Conservation (phyloP, 768 basidiomycete species). For the Suillus clintonianus region DNA sequence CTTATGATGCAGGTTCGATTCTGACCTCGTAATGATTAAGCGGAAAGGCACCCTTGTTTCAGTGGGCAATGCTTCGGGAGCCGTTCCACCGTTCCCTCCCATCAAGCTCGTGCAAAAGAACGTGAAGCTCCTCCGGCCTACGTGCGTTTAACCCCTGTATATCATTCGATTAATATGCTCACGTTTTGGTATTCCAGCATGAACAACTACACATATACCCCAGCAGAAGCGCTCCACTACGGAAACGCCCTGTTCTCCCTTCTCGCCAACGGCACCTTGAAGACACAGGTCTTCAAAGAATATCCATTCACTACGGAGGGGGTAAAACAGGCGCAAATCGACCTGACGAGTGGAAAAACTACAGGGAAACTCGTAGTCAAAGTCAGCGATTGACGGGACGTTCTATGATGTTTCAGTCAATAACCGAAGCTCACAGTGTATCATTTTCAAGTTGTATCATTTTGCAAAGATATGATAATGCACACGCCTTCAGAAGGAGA, state of each 20-base stretch:
- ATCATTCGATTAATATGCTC: neutral
- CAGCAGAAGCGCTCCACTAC: constrained; percentile 74
- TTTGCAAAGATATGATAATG: neutral
- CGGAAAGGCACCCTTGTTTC: constrained; percentile 90
- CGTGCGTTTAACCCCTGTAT: constrained; percentile 42
- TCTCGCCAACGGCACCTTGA: constrained; percentile 59
- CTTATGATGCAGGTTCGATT: constrained; percentile 58
- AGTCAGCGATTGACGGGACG: constrained; percentile 35
- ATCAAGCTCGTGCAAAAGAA: constrained; percentile 81
- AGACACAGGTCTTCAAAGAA: constrained; percentile 68
- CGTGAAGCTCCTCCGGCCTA: constrained; percentile 74
- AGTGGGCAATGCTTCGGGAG: constrained; percentile 90
- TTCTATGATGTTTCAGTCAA: neutral
- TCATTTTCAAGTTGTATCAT: neutral
- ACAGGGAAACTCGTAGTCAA: constrained; percentile 87
- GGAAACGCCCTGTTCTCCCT: constrained; percentile 62
- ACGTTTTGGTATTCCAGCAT: constrained; percentile 46
- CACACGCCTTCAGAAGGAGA: too few relatives aligned
- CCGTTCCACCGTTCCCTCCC: constrained; percentile 74
- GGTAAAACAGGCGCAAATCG: constrained; percentile 71
- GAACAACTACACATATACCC: constrained; percentile 69
- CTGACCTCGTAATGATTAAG: constrained; percentile 76
- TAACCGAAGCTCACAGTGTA: neutral
- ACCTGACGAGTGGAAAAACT: constrained; percentile 76
- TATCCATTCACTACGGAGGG: constrained; percentile 87